These are phyloP conservation scores for Globisporangium lucens DNA, from an alignment of 352 stramenopile species.

Conservation along the genomic window DNA sequence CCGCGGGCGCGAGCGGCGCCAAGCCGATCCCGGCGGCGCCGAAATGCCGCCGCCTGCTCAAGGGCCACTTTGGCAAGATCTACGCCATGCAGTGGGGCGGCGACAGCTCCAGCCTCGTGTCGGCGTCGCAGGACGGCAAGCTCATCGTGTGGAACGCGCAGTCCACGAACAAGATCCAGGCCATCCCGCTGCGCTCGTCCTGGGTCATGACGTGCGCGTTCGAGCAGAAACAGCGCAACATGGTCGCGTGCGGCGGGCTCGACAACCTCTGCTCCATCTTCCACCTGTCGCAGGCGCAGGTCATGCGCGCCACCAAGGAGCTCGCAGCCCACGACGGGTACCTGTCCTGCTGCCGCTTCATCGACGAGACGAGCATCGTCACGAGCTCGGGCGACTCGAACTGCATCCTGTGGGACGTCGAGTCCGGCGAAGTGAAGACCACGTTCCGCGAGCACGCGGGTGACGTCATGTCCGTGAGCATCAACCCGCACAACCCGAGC, in stretches of 20 bases:
- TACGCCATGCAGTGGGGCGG: conserved; percentile 98
- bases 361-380: conserved; percentile 93
- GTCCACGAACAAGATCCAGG: conserved; percentile 96
- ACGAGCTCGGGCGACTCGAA: conserved; percentile 97
- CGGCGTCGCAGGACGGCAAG: conserved; percentile 97
- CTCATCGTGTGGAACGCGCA: conserved; percentile 99
- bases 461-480: conserved; percentile 97
- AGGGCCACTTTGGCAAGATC: conserved; percentile 99
- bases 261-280: conserved; percentile 99
- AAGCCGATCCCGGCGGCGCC: conserved; percentile 81
- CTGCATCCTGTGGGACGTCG: conserved; percentile 99
- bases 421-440: conserved; percentile 91
- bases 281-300: conserved; percentile 88
- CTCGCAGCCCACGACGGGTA: conserved; percentile 98
- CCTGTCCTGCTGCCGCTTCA: conserved; percentile 97
- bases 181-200: conserved; percentile 95
- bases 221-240: conserved; percentile 95
- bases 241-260: conserved; percentile 97
- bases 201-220: conserved; percentile 99
- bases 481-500: conserved; percentile 94
- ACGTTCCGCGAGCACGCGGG: conserved; percentile 97
- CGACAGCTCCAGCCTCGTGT: conserved; percentile 90
- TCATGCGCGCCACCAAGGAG: conserved; percentile 92
- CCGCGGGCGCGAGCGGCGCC: conserved; percentile 49
- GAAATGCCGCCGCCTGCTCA: conserved; percentile 94